Evolutionary conservation across 2,329 filamentous ascomycete species (phyloP), one percentile per base, ranked within the genome.

Genomic region (Penicillium sp.): DNA sequence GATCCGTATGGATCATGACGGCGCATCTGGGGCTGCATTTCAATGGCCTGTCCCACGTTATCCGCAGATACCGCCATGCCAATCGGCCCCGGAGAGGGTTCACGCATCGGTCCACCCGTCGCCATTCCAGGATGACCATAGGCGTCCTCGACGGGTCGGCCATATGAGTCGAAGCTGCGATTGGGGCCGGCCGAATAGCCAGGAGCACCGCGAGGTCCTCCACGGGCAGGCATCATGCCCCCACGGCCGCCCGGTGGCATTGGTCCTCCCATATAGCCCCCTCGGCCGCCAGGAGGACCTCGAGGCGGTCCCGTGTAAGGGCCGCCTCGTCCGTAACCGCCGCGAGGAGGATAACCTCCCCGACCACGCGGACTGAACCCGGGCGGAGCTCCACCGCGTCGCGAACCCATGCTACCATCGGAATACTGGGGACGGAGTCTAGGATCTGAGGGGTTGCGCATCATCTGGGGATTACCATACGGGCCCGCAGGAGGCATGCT

Each of bases 21-120:
- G 42, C 84, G 83, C n/a, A 82, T 82, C n/a, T 83, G 82, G 37
- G 89, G 88, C 74, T 93, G 89, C 91, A 96, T 93, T 75, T 95
- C 92, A 57, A 93, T 85, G 2, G 90, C 88, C 71, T 89, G 89
- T 10, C 88, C 88, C 13, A 88, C 73, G 15, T 70, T 70, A 28
- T 80, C 78, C 26, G 76, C 75, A 13, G 73, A 73, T 8, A 75
- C 60, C 2, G 73, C 73, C 74, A 76, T 76, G 49, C 71, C 74
- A 61, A 75, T 73, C 2, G 73, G 70, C 5, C 71, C 71, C 1
- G 74, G 74, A 17, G 76, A 76, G 10, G 72, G 74, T 26, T 73
- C 70, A 24, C 61, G 63, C 61, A 65, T 66, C 10, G 62, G 60
- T 6, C 57, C 63, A 12, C 58, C 56, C n/a, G 68, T 60, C 15